Evolutionary conservation across 164 flowering plant species (phyloP), one percentile per base, ranked within the genome.

Genomic region (Vitis amurensis): DNA sequence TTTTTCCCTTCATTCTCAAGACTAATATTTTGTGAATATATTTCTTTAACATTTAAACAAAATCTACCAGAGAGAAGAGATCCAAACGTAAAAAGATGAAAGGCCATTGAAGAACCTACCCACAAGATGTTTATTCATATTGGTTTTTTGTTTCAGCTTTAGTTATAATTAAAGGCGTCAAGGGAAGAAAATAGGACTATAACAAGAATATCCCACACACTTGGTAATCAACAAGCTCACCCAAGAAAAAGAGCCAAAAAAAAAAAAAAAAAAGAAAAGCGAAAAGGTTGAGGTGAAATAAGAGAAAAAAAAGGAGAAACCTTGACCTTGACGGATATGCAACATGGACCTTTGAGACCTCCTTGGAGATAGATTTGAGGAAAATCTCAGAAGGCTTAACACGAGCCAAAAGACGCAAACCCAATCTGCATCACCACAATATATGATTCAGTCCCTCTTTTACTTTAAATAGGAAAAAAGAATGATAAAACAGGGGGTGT

Each of bases 331-430:
- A 66, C 0, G 99, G 97, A 68, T 82, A 90, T 13, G 80, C 80
- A 50, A 94, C 70, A 67, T 94, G 90, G 63, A 92, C 87, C 37
- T 65, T 50, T 6, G 85, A 78, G 52, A 86, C 85, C 50, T 94
- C 97, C 82, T 91, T 94, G 2, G 97, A 66, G 68, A 94, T 90
- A 62, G 99, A 94, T 66, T 89, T 90, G 76, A 94, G 72, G 72
- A 94, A 90, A 19, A 81, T 82, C 82, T 94, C 99, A 5, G 99
- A 91, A 0, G 99, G 99, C 76, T 89, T 89, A 29, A 94, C 97
- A 48, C 90, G 80, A 27, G 97, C 71, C 73, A 94, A 74, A 31
- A 94, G 83, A 67, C 62, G 59, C 85, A 87, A 70, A 15, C 97
- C 99, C 74, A 94, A 72, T 70, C 99, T 92, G 74, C 73, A 78